phyloP scores from a whole-genome alignment of 768 basidiomycete genomes.

The Tulasnella sp. region DNA sequence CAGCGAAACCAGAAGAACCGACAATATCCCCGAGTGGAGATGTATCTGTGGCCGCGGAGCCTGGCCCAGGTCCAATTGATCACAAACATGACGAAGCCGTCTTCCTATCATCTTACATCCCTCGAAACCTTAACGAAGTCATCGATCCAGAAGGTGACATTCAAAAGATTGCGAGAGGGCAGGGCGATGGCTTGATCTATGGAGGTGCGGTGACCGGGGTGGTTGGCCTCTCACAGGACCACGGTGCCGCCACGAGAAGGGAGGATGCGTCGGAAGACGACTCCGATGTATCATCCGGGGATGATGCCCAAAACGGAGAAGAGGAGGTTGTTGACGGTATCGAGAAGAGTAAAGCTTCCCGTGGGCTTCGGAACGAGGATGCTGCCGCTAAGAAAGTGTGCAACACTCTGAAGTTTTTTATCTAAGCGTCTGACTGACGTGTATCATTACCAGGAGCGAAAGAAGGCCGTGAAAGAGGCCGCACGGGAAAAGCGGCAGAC shows the following conservation, averaged over 20 bases:
- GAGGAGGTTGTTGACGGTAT: slow-evolving; percentile 21
- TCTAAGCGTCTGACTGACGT: no score
- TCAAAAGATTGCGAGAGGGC: slow-evolving; percentile 58
- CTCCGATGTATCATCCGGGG: slow-evolving; percentile 17
- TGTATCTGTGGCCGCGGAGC: no score
- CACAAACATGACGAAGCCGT: slow-evolving; percentile 70
- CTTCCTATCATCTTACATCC: slow-evolving; percentile 87
- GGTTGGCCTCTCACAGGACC: slow-evolving; percentile 24
- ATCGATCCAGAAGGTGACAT: slow-evolving; percentile 93
- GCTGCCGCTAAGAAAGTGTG: slow-evolving; percentile 78
- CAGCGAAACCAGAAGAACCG: neutral
- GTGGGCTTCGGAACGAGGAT: slow-evolving; percentile 91
- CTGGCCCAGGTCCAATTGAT: neutral
- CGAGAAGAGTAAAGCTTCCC: slow-evolving; percentile 42
- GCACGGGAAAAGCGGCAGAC: slow-evolving; percentile 77
- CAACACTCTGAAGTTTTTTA: neutral
- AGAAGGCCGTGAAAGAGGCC: slow-evolving; percentile 79
- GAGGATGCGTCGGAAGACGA: slow-evolving; percentile 28
- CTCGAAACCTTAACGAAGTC: slow-evolving; percentile 82
- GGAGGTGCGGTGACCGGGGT: slow-evolving; percentile 69
- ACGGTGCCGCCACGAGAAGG: slow-evolving; percentile 21
- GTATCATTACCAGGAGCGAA: no score
- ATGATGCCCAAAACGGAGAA: slow-evolving; percentile 17
- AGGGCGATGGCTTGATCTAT: slow-evolving; percentile 71
- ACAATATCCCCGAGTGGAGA: neutral